phyloP scores from a whole-genome alignment of 352 stramenopile species.

The Globisporangium mamillatum region DNA sequence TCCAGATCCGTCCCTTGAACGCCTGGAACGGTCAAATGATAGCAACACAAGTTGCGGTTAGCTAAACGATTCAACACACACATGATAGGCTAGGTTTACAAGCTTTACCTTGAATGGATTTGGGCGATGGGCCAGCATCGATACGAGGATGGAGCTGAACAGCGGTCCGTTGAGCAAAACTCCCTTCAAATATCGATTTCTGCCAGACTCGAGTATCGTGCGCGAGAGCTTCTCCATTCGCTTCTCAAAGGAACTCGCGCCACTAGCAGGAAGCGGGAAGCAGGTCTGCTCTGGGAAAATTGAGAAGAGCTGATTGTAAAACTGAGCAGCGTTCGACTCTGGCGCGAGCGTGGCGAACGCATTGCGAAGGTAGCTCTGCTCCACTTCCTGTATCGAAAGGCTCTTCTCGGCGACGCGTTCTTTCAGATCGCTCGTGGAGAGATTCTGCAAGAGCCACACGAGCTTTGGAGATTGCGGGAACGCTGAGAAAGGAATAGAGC shows the following conservation, averaged over 20 bases:
- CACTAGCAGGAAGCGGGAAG: conserved; percentile 41
- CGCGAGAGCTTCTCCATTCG: conserved; percentile 62
- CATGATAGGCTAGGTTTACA: not conserved
- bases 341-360: conserved; percentile 34
- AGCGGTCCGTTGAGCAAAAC: conserved; percentile 74
- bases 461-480: conserved; percentile 77
- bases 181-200: conserved; percentile 65
- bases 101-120: conserved; percentile 57
- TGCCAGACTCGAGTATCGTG: conserved; percentile 51
- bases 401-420: conserved; percentile 52
- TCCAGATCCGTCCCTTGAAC: conserved; percentile 67
- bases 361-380: conserved; percentile 60
- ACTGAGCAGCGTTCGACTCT: conserved; percentile 15
- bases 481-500: conserved; percentile 20
- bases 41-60: not conserved
- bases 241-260: conserved; percentile 48
- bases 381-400: conserved; percentile 48
- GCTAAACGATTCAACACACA: not conserved
- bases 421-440: conserved; percentile 60
- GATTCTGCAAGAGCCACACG: conserved; percentile 69
- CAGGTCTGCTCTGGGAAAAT: conserved; percentile 60
- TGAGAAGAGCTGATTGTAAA: conserved; percentile 44
- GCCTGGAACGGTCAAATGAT: conserved; percentile 27
- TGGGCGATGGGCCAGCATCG: conserved; percentile 65
- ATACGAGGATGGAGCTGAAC: conserved; percentile 66